Evolutionary conservation across 2,329 filamentous ascomycete genomes (phyloP).

Genomic region (Trichocomaceae sp.): DNA sequence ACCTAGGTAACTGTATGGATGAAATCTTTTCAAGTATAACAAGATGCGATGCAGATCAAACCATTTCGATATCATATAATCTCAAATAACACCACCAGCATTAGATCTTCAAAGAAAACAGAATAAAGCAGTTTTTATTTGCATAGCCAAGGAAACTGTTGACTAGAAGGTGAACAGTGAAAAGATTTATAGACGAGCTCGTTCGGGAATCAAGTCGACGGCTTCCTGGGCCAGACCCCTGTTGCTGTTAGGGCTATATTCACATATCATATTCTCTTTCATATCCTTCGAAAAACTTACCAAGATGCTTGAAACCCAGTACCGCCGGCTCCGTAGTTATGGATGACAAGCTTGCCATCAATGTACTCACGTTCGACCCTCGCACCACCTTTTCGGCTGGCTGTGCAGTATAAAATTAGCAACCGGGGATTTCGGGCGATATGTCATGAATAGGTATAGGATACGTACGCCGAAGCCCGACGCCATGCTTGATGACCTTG

Average conservation of each 20-base stretch:
- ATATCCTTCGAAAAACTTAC: constrained; percentile 6
- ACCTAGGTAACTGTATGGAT: too few relatives aligned
- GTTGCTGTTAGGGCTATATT: constrained; percentile 2
- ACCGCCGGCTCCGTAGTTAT: constrained; percentile 13
- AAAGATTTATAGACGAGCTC: constrained; percentile 7
- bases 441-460: background rate
- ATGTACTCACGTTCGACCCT: constrained; percentile 11
- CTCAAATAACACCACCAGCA: too few relatives aligned
- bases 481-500: constrained; percentile 9
- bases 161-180: background rate
- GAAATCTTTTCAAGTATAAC: too few relatives aligned
- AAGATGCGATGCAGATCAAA: too few relatives aligned
- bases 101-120: too few relatives aligned
- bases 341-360: constrained; percentile 11
- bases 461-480: constrained; percentile 9
- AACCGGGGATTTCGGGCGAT: background rate
- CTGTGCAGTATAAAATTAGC: constrained; percentile 5
- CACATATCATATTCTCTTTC: background rate
- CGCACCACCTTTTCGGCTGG: constrained; percentile 12
- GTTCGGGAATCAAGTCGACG: constrained; percentile 7
- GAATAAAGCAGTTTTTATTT: background rate
- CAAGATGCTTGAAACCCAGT: constrained; percentile 12
- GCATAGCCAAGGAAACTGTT: background rate
- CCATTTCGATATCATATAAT: too few relatives aligned
- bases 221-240: constrained; percentile 9